Evolutionary conservation across 257 asterid genomes (phyloP), one percentile per base, ranked within the genome.

Genomic region (Avicennia marina): DNA sequence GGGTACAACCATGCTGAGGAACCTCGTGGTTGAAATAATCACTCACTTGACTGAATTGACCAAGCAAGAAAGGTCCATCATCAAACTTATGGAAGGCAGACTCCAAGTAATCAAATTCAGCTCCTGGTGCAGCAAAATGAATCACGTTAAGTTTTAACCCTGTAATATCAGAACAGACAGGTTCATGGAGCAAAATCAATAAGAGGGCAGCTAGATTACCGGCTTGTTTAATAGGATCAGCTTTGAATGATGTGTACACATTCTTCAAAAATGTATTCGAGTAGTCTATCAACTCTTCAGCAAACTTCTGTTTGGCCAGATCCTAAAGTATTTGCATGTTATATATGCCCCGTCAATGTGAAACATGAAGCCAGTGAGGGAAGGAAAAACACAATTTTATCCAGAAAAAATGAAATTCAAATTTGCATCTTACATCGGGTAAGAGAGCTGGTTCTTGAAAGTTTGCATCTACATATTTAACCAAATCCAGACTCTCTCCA

Each of bases 11-110:
- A 27, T 26, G 9, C 3, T n/a, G 33, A 42, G 45, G 41, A 38
- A 19, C 21, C 19, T 25, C 26, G 11, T 8, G 33, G 22, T 11
- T 19, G 6, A 33, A 53, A 48, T 46, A 7, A 45, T 64, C 38
- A 62, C 76, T 74, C 62, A 82, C 90, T 53, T 64, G 78, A 62
- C 90, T 82, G 70, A 82, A 79, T 45, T 72, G 81, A 8, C 85
- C 87, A 40, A 79, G 84, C 70, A 82, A 82, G 78, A 79, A 82
- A 13, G 82, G 82, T 11, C 90, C 90, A 63, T 82, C 90, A 10
- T 65, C 75, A 38, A 66, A 74, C 76, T 82, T 79, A 22, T 63
- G 52, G 38, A 82, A 82, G 22, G 87, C 82, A 46, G 69, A 58
- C 66, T 82, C 90, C 75, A 82, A 63, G 74, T 74, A 75, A 70